Conservation (phyloP, 192 early-diverging fungal genomes). For the Ambispora gerdemannii region DNA sequence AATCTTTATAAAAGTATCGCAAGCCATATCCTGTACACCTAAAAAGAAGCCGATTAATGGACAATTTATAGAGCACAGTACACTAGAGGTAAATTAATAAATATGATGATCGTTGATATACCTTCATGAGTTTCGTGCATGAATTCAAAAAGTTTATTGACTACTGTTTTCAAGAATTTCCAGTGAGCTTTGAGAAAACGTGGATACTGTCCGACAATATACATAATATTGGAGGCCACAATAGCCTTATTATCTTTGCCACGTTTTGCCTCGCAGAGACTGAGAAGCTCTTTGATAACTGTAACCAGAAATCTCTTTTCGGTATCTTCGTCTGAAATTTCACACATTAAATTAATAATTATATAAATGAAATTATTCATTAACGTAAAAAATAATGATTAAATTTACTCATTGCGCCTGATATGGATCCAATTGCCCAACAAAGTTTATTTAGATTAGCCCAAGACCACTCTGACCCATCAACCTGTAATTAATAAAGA, state of each 20-base stretch:
- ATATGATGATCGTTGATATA: no score
- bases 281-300: conserved; percentile 97
- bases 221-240: conserved; percentile 99
- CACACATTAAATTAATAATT: neutral
- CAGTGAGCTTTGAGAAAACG: conserved; percentile 99
- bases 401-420: conserved; percentile 79
- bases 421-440: conserved; percentile 99
- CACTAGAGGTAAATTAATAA: no score
- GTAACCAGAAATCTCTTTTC: conserved; percentile 97
- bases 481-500: conserved; percentile 59
- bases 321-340: conserved; percentile 70
- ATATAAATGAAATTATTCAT: neutral
- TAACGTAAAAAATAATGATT: neutral
- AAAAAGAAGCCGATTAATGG: no score
- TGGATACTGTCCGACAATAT: conserved; percentile 99
- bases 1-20: conserved; percentile 99
- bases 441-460: conserved; percentile 96
- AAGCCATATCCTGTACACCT: conserved; percentile 99
- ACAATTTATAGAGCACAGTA: no score
- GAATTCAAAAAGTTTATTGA: conserved; percentile 99
- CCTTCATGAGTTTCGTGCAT: conserved; percentile 98
- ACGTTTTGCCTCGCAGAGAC: conserved; percentile 93
- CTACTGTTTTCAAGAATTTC: conserved; percentile 99
- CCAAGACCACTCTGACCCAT: conserved; percentile 98
- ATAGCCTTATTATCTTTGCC: conserved; percentile 99